phyloP scores from a whole-genome alignment of 768 basidiomycete species.

The Mycena capillaripes region DNA sequence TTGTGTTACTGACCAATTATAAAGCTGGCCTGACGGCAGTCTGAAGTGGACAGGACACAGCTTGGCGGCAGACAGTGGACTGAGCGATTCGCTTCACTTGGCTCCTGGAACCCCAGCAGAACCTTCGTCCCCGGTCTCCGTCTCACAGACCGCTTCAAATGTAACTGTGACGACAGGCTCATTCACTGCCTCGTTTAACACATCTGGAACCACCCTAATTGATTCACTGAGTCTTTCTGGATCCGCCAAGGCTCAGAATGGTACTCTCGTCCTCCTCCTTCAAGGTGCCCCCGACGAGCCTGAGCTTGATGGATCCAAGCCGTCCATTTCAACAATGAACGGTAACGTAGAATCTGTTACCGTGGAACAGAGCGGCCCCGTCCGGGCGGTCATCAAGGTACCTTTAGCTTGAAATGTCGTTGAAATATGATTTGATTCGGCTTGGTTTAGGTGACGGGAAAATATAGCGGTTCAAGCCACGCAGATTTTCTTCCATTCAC shows the following conservation, averaged over 20 bases:
- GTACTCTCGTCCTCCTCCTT: conserved; percentile 47
- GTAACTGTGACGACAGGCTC: conserved; percentile 51
- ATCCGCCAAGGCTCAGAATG: conserved; percentile 45
- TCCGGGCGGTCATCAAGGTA: conserved; percentile 55
- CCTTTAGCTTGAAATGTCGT: background rate
- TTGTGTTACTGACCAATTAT: background rate
- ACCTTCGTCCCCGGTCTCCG: conserved; percentile 48
- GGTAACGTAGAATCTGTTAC: conserved; percentile 47
- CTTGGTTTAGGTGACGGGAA: conserved; percentile 47
- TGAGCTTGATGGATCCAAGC: conserved; percentile 43
- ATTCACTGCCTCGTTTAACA: conserved; percentile 51
- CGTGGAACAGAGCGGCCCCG: conserved; percentile 53
- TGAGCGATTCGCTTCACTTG: conserved; percentile 41
- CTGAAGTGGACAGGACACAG: conserved; percentile 57
- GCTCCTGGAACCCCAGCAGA: conserved; percentile 50
- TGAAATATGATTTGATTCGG: background rate
- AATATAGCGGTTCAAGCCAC: conserved; percentile 50
- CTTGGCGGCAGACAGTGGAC: conserved; percentile 45
- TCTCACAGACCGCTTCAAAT: conserved; percentile 38
- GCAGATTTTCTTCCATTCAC: conserved; percentile 53
- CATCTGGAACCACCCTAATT: conserved; percentile 49
- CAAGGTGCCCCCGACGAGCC: conserved; percentile 52
- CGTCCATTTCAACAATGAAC: conserved; percentile 39
- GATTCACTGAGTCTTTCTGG: conserved; percentile 47
- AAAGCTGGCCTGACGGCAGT: conserved; percentile 55